A percentile compares a stretch with the other conserved stretches of the same genome.
Conservation (phyloP, 257 asterid genomes). For the Prunella vulgaris region DNA sequence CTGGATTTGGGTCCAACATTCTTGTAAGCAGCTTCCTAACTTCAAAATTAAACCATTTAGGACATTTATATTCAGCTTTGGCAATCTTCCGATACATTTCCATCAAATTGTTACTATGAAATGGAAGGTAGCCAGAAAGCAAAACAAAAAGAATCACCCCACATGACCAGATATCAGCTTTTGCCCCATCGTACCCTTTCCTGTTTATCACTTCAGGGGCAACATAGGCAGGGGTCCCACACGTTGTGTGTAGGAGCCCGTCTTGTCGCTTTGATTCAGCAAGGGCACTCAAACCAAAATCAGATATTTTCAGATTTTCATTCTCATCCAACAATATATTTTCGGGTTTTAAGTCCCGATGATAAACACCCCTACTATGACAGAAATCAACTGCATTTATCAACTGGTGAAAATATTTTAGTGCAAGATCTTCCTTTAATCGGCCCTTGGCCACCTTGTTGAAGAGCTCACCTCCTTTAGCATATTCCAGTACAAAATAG, state of each 20-base stretch:
- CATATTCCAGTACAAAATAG: constrained; percentile 71
- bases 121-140: constrained; percentile 76
- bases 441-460: constrained; percentile 67
- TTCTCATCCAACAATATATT: constrained; percentile 76
- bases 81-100: constrained; percentile 85
- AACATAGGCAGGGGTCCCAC: constrained; percentile 96
- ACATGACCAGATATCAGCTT: constrained; percentile 90
- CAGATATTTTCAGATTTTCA: constrained; percentile 71
- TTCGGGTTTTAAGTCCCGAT: constrained; percentile 83
- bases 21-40: constrained; percentile 48
- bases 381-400: constrained; percentile 80
- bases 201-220: constrained; percentile 84
- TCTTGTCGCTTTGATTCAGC: constrained; percentile 72
- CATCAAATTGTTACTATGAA: constrained; percentile 75
- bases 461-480: constrained; percentile 90
- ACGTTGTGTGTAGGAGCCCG: constrained; percentile 81
- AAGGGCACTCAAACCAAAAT: constrained; percentile 84
- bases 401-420: constrained; percentile 69
- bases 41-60: constrained; percentile 63
- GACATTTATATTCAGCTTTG: constrained; percentile 67
- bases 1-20: constrained; percentile 78
- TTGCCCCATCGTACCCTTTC: constrained; percentile 80
- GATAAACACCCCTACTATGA: constrained; percentile 85
- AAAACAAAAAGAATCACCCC: constrained; percentile 78
- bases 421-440: constrained; percentile 60